A percentile compares a stretch with the other conserved stretches of the same genome.
phyloP scores from a whole-genome alignment of 805 yeast species.

The Wickerhamiella siamensis region DNA sequence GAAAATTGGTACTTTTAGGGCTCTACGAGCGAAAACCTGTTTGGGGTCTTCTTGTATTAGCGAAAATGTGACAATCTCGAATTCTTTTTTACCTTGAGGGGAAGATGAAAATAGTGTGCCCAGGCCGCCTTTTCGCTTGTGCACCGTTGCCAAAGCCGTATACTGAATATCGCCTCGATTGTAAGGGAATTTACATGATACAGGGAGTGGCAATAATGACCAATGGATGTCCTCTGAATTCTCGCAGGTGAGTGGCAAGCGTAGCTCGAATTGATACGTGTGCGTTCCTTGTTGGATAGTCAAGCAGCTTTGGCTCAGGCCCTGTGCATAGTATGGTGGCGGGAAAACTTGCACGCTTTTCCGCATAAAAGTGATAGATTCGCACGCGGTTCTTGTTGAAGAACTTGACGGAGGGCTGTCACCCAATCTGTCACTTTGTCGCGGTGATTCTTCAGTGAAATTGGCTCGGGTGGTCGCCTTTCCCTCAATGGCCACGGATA shows the following conservation, averaged over 20 bases:
- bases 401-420: not conserved
- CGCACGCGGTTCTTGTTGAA: not conserved
- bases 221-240: not conserved
- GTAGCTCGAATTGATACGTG: not conserved
- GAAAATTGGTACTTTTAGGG: not conserved
- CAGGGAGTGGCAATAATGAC: not conserved
- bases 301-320: not conserved
- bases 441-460: not conserved
- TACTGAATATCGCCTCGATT: constrained; percentile 1
- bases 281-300: not conserved
- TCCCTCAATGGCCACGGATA: not conserved
- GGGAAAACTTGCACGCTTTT: not conserved
- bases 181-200: not conserved
- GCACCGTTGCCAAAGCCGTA: not conserved
- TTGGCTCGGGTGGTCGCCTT: not conserved
- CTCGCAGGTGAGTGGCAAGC: not conserved
- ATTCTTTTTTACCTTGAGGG: not conserved
- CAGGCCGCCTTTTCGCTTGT: not conserved
- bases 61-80: not conserved
- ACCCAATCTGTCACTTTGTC: not conserved
- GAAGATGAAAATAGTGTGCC: not conserved
- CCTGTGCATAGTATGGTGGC: not conserved
- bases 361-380: not conserved
- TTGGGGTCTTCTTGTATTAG: not conserved
- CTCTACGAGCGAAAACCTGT: not conserved